Evolutionary conservation across 2,329 filamentous ascomycete genomes (phyloP).

Genomic region (Neurospora sp.): DNA sequence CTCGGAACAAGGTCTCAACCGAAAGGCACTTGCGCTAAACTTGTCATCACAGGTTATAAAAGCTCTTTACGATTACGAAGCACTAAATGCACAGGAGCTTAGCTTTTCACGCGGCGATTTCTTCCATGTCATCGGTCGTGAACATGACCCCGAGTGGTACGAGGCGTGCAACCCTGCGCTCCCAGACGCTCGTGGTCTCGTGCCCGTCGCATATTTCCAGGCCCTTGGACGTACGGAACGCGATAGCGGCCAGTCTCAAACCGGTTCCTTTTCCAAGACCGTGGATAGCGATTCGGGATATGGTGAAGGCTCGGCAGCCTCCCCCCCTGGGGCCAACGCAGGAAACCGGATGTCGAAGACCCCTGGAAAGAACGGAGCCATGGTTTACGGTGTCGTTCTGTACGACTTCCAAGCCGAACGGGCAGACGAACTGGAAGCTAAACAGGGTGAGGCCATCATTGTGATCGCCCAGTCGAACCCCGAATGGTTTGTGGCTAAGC

Average conservation of each 20-base stretch:
- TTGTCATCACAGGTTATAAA: conserved; percentile 72
- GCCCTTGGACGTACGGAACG: conserved; percentile 83
- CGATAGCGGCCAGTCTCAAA: conserved; percentile 67
- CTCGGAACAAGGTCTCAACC: not conserved
- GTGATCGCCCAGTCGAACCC: conserved; percentile 97
- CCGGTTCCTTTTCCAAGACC: conserved; percentile 40
- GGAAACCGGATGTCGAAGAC: conserved; percentile 39
- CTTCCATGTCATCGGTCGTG: conserved; percentile 92
- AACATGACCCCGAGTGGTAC: conserved; percentile 94
- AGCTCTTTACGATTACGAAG: conserved; percentile 87
- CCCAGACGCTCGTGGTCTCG: conserved; percentile 77
- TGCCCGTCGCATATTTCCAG: conserved; percentile 92
- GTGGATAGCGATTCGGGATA: conserved; percentile 89
- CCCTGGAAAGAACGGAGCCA: conserved; percentile 54
- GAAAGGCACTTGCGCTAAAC: not conserved
- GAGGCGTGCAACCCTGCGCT: conserved; percentile 93
- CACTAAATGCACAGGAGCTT: conserved; percentile 66
- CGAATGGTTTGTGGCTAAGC: conserved; percentile 98
- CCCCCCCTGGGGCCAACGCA: conserved; percentile 7
- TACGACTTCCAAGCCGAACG: conserved; percentile 94
- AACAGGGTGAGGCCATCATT: conserved; percentile 92
- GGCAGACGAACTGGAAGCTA: conserved; percentile 92
- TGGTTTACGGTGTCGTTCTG: conserved; percentile 94
- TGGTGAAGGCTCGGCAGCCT: conserved; percentile 43
- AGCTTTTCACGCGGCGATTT: conserved; percentile 94